Percentiles rank a stretch among this genome's conserved stretches.
These are phyloP conservation scores for Lactarius psammicola DNA, from an alignment of 768 basidiomycete genomes.

Conservation along the genomic window DNA sequence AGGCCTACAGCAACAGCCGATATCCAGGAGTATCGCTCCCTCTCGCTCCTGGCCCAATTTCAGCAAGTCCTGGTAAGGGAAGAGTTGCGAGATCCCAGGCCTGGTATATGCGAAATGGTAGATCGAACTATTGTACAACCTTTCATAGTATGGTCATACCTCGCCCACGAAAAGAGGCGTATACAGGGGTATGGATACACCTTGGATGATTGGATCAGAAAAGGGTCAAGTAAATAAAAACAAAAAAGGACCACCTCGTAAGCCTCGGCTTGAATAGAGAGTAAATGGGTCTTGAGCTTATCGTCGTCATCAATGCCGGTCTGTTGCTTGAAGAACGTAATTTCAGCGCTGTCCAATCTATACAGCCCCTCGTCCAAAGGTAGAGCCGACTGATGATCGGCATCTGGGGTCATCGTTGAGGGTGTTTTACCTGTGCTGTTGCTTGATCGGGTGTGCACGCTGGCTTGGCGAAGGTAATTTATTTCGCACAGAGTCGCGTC, in stretches of 20 bases:
- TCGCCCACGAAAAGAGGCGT: slow-evolving; percentile 31
- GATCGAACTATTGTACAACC: too few relatives aligned
- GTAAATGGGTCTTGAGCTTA: slow-evolving; percentile 35
- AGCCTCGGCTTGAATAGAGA: slow-evolving; percentile 34
- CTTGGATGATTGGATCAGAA: slow-evolving; percentile 20
- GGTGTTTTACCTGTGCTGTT: not conserved
- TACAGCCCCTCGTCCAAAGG: slow-evolving; percentile 17
- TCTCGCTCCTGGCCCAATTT: slow-evolving; percentile 39
- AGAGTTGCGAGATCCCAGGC: slow-evolving; percentile 31
- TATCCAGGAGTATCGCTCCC: slow-evolving; percentile 43
- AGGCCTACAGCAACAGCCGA: slow-evolving; percentile 46
- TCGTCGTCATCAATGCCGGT: slow-evolving; percentile 36
- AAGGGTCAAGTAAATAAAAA: not conserved
- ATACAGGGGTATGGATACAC: slow-evolving; percentile 38
- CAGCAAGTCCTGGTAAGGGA: slow-evolving; percentile 35
- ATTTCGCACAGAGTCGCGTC: not conserved
- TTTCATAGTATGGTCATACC: slow-evolving; percentile 18
- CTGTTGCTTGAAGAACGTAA: slow-evolving; percentile 28
- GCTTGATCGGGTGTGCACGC: not conserved
- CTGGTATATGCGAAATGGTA: slow-evolving; percentile 18
- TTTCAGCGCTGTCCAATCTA: slow-evolving; percentile 22
- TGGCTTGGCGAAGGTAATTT: not conserved
- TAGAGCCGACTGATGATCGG: too few relatives aligned
- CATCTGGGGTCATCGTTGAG: not conserved
- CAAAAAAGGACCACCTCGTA: slow-evolving; percentile 33